Conservation (phyloP, 2,329 filamentous ascomycete species). For the Pseudogymnoascus sp. region DNA sequence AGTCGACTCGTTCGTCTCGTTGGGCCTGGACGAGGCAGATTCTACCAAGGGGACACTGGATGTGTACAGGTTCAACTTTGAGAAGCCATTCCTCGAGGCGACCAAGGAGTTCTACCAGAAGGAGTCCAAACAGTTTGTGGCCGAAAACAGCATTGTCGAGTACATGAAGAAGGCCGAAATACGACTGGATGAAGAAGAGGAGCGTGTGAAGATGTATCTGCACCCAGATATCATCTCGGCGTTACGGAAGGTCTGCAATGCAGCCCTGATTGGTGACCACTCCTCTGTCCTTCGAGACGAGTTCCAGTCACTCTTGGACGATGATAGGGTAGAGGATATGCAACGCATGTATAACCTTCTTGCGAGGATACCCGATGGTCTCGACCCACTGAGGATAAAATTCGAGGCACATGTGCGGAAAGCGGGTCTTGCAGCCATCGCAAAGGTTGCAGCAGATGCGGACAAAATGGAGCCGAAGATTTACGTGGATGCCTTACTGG, state of each 20-base stretch:
- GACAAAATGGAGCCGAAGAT: constrained; percentile 93
- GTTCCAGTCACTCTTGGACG: constrained; percentile 88
- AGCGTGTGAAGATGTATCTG: constrained; percentile 84
- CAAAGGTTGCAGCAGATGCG: constrained; percentile 81
- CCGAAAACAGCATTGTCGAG: constrained; percentile 94
- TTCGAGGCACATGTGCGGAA: constrained; percentile 93
- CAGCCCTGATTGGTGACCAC: constrained; percentile 84
- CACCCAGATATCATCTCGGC: constrained; percentile 81
- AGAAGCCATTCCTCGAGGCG: constrained; percentile 80
- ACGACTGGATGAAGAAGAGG: constrained; percentile 85
- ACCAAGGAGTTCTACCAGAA: constrained; percentile 82
- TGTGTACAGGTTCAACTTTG: constrained; percentile 88
- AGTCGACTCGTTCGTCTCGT: constrained; percentile 90
- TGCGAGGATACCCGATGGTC: constrained; percentile 78
- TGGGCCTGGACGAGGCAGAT: constrained; percentile 89
- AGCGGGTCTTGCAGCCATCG: constrained; percentile 77
- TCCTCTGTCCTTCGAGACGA: constrained; percentile 82
- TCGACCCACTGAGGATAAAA: constrained; percentile 77
- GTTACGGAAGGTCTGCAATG: constrained; percentile 81
- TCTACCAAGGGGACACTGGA: constrained; percentile 90
- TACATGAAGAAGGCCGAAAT: constrained; percentile 99
- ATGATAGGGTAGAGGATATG: constrained; percentile 92
- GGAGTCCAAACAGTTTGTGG: constrained; percentile 89
- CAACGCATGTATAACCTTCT: constrained; percentile 92
- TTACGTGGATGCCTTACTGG: constrained; percentile 89